A percentile compares a stretch with the other conserved stretches of the same genome.
These are phyloP conservation scores for Trichoderma oligosporum DNA, from an alignment of 2,329 filamentous ascomycete genomes.

Conservation along the genomic window DNA sequence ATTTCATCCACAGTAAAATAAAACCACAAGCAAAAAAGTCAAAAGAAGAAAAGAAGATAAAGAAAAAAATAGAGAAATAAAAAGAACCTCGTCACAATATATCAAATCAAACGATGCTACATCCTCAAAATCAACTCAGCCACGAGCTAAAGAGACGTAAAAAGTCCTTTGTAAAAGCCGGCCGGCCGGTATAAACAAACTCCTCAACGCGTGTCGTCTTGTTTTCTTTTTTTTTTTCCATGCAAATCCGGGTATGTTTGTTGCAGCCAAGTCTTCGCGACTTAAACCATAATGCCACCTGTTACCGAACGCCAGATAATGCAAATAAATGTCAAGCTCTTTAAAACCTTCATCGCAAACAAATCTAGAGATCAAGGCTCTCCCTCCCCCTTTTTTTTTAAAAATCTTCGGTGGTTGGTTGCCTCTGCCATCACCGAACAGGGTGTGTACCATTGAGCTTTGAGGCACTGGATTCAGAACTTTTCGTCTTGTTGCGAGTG, in stretches of 20 bases:
- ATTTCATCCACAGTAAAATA: background rate
- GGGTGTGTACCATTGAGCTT: constrained; percentile 34
- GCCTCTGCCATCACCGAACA: constrained; percentile 13
- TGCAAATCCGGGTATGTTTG: constrained; percentile 31
- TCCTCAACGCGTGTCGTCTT: constrained; percentile 23
- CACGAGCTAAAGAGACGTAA: background rate
- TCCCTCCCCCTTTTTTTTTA: background rate
- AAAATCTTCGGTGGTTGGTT: background rate
- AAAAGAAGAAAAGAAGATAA: background rate
- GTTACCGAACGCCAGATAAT: constrained; percentile 28
- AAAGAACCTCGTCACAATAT: background rate
- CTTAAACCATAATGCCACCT: constrained; percentile 24
- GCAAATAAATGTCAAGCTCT: constrained; percentile 25
- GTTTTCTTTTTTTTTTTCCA: constrained; percentile 20
- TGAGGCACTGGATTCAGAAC: constrained; percentile 28
- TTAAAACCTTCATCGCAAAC: constrained; percentile 19
- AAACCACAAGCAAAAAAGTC: constrained; percentile 5
- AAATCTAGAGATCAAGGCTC: constrained; percentile 12
- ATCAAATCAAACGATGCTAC: constrained; percentile 9
- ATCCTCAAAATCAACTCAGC: constrained; percentile 12
- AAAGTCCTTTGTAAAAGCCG: constrained; percentile 14
- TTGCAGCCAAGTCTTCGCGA: constrained; percentile 25
- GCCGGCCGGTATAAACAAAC: constrained; percentile 21
- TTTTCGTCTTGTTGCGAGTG: constrained; percentile 32
- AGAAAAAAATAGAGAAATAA: background rate